Conservation (phyloP, 2,329 filamentous ascomycete species). For the Fusarium bactridioides region DNA sequence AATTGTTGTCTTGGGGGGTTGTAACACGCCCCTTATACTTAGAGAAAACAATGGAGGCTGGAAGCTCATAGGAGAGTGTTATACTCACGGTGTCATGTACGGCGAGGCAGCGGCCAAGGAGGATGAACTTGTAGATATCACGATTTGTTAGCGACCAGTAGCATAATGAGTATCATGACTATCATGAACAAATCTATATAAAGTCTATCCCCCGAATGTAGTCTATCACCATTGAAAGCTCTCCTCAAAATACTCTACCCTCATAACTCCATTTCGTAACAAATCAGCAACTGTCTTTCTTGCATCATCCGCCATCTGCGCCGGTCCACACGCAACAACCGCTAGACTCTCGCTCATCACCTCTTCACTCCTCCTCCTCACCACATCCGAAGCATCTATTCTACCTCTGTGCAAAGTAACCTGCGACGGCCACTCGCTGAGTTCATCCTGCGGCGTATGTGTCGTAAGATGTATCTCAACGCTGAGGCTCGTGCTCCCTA, state of each 20-base stretch:
- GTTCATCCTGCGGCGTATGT: slow-evolving; percentile 4
- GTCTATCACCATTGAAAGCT: slow-evolving; percentile 52
- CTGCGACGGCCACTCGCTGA: slow-evolving; percentile 19
- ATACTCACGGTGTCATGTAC: neutral
- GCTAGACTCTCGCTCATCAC: slow-evolving; percentile 45
- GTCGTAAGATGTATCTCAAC: slow-evolving; percentile 50
- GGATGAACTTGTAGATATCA: neutral
- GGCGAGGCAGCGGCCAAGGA: neutral
- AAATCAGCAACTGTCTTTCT: slow-evolving; percentile 47
- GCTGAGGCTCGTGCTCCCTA: slow-evolving; percentile 43
- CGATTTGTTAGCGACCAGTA: neutral
- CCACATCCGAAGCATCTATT: slow-evolving; percentile 46
- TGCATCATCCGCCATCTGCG: slow-evolving; percentile 54
- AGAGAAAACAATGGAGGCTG: neutral
- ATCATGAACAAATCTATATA: neutral
- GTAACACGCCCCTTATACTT: neutral
- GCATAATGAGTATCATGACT: neutral
- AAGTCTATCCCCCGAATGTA: neutral
- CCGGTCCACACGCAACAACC: slow-evolving; percentile 55
- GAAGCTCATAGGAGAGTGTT: neutral
- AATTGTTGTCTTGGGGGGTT: neutral
- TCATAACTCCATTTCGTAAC: slow-evolving; percentile 37
- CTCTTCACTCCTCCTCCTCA: slow-evolving; percentile 40
- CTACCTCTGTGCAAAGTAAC: slow-evolving; percentile 39
- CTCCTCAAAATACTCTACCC: slow-evolving; percentile 54